Percentiles rank a stretch among this genome's conserved stretches.
These are phyloP conservation scores for Globisporangium iwayamae DNA, from an alignment of 352 stramenopile species.

Conservation along the genomic window DNA sequence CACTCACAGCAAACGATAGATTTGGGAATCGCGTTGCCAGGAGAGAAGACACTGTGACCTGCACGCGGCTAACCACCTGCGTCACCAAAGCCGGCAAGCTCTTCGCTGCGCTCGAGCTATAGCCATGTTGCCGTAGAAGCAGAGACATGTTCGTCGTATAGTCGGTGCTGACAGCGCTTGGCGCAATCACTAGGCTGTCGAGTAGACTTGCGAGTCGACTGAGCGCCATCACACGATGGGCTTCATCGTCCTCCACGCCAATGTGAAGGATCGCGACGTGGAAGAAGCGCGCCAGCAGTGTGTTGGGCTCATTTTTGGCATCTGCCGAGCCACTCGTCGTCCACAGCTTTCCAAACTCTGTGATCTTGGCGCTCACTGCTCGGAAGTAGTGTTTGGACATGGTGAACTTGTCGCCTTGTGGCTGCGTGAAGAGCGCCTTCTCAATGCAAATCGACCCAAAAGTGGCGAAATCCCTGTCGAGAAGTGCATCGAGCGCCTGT, in stretches of 20 bases:
- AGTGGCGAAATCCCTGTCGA: constrained; percentile 27
- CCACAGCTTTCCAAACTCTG: constrained; percentile 7
- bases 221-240: constrained; percentile 30
- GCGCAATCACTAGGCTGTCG: neutral
- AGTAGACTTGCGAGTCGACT: constrained; percentile 21
- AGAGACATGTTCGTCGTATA: neutral
- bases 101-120: neutral
- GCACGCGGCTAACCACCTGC: constrained; percentile 28
- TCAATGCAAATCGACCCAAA: constrained; percentile 35
- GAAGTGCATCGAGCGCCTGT: constrained; percentile 24
- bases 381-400: constrained; percentile 44
- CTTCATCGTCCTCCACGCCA: constrained; percentile 32
- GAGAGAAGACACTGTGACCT: constrained; percentile 26
- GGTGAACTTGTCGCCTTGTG: constrained; percentile 23
- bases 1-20: constrained; percentile 31
- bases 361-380: constrained; percentile 16
- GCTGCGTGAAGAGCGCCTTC: constrained; percentile 33
- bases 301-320: neutral
- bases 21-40: constrained; percentile 30
- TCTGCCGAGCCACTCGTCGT: neutral
- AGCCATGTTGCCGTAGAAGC: neutral
- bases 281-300: constrained; percentile 36
- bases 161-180: neutral
- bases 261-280: constrained; percentile 50
- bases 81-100: constrained; percentile 16